A percentile compares a stretch with the other conserved stretches of the same genome.
These are phyloP conservation scores for Trichoderma orchidacearum DNA, from an alignment of 495 filamentous ascomycete genomes.

Conservation along the genomic window DNA sequence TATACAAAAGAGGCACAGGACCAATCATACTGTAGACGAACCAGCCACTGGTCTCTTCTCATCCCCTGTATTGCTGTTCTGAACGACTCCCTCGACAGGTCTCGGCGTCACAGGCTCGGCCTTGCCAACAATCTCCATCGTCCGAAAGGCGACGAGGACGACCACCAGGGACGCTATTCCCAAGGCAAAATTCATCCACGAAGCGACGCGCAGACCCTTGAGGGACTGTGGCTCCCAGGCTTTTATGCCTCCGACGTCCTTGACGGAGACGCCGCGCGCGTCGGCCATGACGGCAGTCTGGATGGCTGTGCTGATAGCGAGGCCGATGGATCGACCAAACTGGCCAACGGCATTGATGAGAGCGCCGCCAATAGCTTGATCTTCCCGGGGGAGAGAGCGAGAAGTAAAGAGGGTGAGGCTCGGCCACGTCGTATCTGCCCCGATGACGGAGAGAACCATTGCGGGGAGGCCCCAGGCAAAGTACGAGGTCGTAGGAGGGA, in stretches of 20 bases:
- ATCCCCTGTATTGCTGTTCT: neutral
- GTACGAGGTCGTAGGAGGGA: slow-evolving; percentile 37
- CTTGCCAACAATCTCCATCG: slow-evolving; percentile 31
- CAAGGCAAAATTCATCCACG: slow-evolving; percentile 39
- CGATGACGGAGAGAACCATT: slow-evolving; percentile 43
- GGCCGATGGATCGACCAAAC: slow-evolving; percentile 39
- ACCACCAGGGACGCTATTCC: slow-evolving; percentile 20
- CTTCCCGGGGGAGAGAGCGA: slow-evolving; percentile 39
- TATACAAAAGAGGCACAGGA: neutral
- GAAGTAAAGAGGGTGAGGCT: slow-evolving; percentile 46
- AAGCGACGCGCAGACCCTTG: slow-evolving; percentile 34
- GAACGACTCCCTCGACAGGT: neutral
- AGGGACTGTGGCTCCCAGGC: slow-evolving; percentile 29
- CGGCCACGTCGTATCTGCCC: slow-evolving; percentile 45
- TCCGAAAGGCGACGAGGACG: slow-evolving; percentile 25
- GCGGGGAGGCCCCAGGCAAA: slow-evolving; percentile 47
- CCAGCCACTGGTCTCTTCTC: neutral
- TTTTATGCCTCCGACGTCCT: slow-evolving; percentile 18
- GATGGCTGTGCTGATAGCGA: slow-evolving; percentile 43
- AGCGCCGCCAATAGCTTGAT: slow-evolving; percentile 47
- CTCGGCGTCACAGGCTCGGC: slow-evolving; percentile 4
- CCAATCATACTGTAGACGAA: neutral
- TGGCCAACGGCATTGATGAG: slow-evolving; percentile 47
- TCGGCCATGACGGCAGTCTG: slow-evolving; percentile 39
- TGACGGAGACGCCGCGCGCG: slow-evolving; percentile 21